Percentiles rank a stretch among this genome's conserved stretches.
Conservation (phyloP, 148 eudicot genomes). For the Dysphania ambrosioides region DNA sequence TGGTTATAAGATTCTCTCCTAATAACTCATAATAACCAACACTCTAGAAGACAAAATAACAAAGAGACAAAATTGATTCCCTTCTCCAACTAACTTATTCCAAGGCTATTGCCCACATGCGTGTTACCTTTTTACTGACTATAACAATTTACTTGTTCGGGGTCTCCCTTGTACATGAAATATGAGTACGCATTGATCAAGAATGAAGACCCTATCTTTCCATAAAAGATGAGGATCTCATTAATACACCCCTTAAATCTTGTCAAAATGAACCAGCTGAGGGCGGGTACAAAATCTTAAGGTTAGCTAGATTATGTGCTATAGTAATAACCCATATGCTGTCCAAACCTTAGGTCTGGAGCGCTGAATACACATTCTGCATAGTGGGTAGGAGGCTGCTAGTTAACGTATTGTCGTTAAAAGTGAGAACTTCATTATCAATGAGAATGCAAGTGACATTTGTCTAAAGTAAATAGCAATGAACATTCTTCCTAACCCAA, state of each 20-base stretch:
- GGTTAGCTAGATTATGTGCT: constrained; percentile 59
- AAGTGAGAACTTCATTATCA: constrained; percentile 72
- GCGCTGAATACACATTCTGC: constrained; percentile 56
- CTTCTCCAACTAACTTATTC: too few species aligned
- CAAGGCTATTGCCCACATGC: too few species aligned
- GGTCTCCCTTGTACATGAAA: constrained; percentile 70
- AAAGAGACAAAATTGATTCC: too few species aligned
- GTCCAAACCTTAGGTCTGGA: constrained; percentile 39
- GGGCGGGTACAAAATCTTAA: constrained; percentile 73
- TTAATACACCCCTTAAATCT: constrained; percentile 46
- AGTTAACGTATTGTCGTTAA: constrained; percentile 51
- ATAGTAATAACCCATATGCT: constrained; percentile 62
- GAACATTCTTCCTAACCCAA: constrained; percentile 73
- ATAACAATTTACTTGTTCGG: constrained; percentile 64
- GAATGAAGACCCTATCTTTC: constrained; percentile 64
- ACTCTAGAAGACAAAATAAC: too few species aligned
- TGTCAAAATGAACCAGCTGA: constrained; percentile 55
- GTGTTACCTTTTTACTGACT: too few species aligned
- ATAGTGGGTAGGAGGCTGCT: constrained; percentile 65
- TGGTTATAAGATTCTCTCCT: too few species aligned
- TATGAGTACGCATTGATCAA: constrained; percentile 82
- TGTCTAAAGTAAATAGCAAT: constrained; percentile 54
- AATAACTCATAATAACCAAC: too few species aligned
- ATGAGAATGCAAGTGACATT: constrained; percentile 67
- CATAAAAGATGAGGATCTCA: constrained; percentile 54